A percentile compares a stretch with the other conserved stretches of the same genome.
Evolutionary conservation across 108 stramenopile genomes (phyloP).

Genomic region (Skeletonema tropicum): DNA sequence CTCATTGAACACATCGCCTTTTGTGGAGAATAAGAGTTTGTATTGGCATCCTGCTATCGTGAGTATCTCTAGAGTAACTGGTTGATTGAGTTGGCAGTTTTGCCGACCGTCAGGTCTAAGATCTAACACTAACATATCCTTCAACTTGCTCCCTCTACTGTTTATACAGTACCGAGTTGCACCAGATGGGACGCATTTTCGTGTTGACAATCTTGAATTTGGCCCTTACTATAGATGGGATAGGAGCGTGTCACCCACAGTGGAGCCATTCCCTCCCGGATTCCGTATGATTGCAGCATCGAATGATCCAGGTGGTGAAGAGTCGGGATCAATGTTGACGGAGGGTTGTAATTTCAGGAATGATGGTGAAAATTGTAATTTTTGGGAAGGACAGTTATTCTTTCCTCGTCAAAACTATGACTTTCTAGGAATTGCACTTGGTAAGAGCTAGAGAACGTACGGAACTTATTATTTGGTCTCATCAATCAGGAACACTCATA

Average conservation of each 20-base stretch:
- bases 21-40: slow-evolving; percentile 20
- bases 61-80: neutral
- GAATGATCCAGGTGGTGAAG: slow-evolving; percentile 3
- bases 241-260: slow-evolving; percentile 11
- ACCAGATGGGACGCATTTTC: neutral
- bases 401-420: slow-evolving; percentile 7
- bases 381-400: slow-evolving; percentile 16
- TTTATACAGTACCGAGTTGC: slow-evolving; percentile 8
- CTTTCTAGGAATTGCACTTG: slow-evolving; percentile 5
- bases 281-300: slow-evolving; percentile 40
- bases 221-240: slow-evolving; percentile 43
- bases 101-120: neutral
- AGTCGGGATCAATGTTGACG: slow-evolving; percentile 15
- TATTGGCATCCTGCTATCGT: slow-evolving; percentile 24
- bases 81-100: neutral
- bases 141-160: neutral
- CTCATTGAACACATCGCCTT: slow-evolving; percentile 14
- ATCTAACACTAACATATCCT: neutral
- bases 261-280: slow-evolving; percentile 31
- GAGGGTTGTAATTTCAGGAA: slow-evolving; percentile 28
- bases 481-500: too few species aligned
- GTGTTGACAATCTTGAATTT: slow-evolving; percentile 13
- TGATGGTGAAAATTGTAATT: slow-evolving; percentile 12
- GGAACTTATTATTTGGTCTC: too few species aligned
- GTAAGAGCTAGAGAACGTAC: too few species aligned